Evolutionary conservation across 805 yeast genomes (phyloP), one percentile per base, ranked within the genome.

Genomic region (Dipodascus geniculatus): DNA sequence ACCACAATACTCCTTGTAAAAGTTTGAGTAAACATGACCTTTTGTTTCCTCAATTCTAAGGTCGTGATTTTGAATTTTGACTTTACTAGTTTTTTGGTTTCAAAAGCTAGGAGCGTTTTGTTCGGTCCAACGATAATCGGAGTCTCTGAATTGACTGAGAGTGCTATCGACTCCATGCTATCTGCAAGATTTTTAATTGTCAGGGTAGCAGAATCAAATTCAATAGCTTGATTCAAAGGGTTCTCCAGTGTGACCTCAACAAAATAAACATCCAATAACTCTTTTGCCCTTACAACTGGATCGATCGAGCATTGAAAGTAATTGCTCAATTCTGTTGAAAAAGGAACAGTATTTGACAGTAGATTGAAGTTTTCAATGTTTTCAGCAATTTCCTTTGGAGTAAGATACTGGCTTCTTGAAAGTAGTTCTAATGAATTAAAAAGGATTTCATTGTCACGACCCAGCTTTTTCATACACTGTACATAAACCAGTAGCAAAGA

Each of bases 401-500:
- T 50, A 1, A 61, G 51, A 23, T 58, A 53, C 23, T 60, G 57
- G 44, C 55, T 54, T 14, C 61, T 55, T n/a, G 58, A 49, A 1
- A 69, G 58, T 11, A 68, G 53, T 11, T 59, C 58, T 55, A 69
- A 58, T 0, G 70, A 60, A 16, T 63, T 59, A 3, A 58, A 63
- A 22, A 71, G 56, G 16, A 63, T 61, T 9, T 63, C 60, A 1
- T 59, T 51, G 53, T 61, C 16, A 53, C 59, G 53, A 1, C 53
- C 61, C 22, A 66, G 61, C 42, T 55, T 60, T 58, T 48, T 59
- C 38, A 89, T 71, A 60, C 96, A 87, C 42, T 80, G 80, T 24
- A 86, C 74, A 62, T 83, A 88, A 1, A 82, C 71, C 58, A 79
- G 80, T 42, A 87, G 71, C 17, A 91, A 67, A n/a, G 76, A 68